A percentile compares a stretch with the other conserved stretches of the same genome.
phyloP scores from a whole-genome alignment of 176 grass and related monocot species.

The Hordeum marinum region DNA sequence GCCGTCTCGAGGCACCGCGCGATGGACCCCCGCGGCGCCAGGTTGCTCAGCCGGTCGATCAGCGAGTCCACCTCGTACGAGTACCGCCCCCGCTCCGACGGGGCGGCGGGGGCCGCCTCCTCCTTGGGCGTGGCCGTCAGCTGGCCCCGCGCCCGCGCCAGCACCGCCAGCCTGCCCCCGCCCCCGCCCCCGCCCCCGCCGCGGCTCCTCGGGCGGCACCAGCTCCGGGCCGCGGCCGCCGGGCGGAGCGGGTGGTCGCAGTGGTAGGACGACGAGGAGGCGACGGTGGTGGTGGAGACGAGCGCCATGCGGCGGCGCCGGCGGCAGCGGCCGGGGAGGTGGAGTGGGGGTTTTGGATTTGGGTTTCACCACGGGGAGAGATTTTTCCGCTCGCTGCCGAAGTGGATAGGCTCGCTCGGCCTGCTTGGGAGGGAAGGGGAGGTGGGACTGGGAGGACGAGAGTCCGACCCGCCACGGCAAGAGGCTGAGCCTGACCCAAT shows the following conservation, averaged over 20 bases:
- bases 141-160: background rate
- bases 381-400: slow-evolving; percentile 25
- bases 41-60: slow-evolving; percentile 81
- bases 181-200: slow-evolving; percentile 2
- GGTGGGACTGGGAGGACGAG: background rate
- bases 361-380: slow-evolving; percentile 34
- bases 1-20: slow-evolving; percentile 67
- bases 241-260: slow-evolving; percentile 32
- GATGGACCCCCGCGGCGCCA: slow-evolving; percentile 87
- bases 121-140: background rate
- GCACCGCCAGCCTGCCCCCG: slow-evolving; percentile 10
- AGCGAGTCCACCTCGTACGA: slow-evolving; percentile 83
- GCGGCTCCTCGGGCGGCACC: slow-evolving; percentile 26
- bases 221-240: background rate
- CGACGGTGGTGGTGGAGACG: slow-evolving; percentile 40
- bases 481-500: background rate
- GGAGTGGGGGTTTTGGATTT: no score
- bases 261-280: slow-evolving; percentile 42
- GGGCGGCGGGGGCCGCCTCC: background rate
- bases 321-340: background rate
- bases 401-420: slow-evolving; percentile 35
- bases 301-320: slow-evolving; percentile 30
- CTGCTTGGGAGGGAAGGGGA: background rate
- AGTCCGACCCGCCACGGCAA: background rate
- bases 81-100: slow-evolving; percentile 26